Base-by-base conservation (phyloP, 495 filamentous ascomycete species). In the Ramalina peruviana region DNA sequence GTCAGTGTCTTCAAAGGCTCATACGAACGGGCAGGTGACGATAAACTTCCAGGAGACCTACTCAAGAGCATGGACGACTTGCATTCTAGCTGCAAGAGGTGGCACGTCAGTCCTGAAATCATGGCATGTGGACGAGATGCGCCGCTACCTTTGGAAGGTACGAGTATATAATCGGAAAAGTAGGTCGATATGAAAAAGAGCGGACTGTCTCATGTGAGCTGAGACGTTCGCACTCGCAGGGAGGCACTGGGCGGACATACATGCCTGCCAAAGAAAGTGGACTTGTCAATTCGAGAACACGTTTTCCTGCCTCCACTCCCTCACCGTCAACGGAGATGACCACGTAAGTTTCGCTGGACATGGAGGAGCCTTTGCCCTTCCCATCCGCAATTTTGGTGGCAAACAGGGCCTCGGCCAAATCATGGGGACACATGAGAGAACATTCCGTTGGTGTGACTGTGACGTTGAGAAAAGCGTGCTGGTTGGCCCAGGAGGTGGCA, bases 151-250 rank as follows among this genome's bases (percentile, higher is more conserved):
- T 81, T 83, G 37, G 72, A 67, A 4, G 92, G 92, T 4, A 97
- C 87, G 16, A 98, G 72, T 55, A 98, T 94, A 67, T 94, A 98
- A 65, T 98, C 92, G 12, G 86, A 86, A 62, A 94, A 96, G 64
- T 98, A 98, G 20, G 92, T 97, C 1, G 90, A 94, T 60, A 96
- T 93, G 72, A 98, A 97, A 65, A 97, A 96, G 54, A 98, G 94
- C 37, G 92, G 84, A 33, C 82, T 83, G 48, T 49, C 41, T 3
- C 21, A 21, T 19, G 46, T 55, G 19, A 57, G 43, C 26, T 27
- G 39, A 42, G 21, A 21, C 44, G 40, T 1, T 13, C 36, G 19
- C 38, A 47, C 30, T 45, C 36, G 48, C 36, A 41, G 46, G 11
- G 19, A 17, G 4, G 12, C 30, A 33, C 3, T 33, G 30, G 30